These are phyloP conservation scores for Vaccinium myrtillus DNA, from an alignment of 148 eudicot genomes.

Conservation along the genomic window DNA sequence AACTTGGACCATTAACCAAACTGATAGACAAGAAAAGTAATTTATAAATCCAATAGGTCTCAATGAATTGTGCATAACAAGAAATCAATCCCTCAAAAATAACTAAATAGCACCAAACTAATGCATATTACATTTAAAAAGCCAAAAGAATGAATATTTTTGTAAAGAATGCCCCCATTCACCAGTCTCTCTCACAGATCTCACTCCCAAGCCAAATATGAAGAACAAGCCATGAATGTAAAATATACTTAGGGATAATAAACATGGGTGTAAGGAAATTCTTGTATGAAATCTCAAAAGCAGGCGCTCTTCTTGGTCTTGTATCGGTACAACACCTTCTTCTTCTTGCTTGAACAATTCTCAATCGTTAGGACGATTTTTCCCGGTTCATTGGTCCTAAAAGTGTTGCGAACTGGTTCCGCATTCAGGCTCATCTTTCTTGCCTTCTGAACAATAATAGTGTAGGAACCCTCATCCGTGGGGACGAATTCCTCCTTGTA, in stretches of 20 bases:
- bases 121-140: neutral
- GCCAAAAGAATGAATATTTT: neutral
- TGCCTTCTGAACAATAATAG: constrained; percentile 47
- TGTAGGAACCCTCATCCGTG: constrained; percentile 49
- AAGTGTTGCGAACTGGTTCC: constrained; percentile 48
- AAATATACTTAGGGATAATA: neutral
- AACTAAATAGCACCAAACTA: neutral
- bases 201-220: constrained; percentile 4
- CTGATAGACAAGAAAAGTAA: neutral
- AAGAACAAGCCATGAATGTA: neutral
- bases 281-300: neutral
- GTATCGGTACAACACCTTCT: constrained; percentile 45
- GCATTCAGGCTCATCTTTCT: constrained; percentile 37
- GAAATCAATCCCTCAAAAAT: neutral
- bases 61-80: neutral
- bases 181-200: neutral
- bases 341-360: constrained; percentile 49
- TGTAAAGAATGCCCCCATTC: neutral
- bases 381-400: constrained; percentile 52
- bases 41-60: neutral
- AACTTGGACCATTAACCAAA: neutral
- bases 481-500: constrained; percentile 74
- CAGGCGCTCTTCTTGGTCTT: constrained; percentile 34
- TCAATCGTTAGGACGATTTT: constrained; percentile 55
- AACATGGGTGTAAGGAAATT: neutral